Evolutionary conservation across 495 filamentous ascomycete genomes (phyloP), one percentile per base, ranked within the genome.

Genomic region (Tuber aestivum): DNA sequence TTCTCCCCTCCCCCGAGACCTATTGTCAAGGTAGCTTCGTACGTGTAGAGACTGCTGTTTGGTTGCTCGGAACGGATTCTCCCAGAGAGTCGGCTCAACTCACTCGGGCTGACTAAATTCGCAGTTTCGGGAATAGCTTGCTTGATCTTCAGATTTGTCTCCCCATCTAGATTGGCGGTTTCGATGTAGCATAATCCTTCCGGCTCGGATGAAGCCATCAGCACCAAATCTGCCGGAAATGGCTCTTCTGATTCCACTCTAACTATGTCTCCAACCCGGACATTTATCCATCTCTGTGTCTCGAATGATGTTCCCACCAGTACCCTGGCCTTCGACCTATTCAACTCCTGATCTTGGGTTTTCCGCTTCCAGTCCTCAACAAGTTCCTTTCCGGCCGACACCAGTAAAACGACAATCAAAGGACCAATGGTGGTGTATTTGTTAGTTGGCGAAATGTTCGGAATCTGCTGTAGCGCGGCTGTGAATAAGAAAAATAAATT

Each of bases 401-500:
- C 94, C 74, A 94, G 77, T 83, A 99, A 86, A 77, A 99, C 96
- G 69, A 97, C 89, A 70, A 91, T 88, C 71, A 99, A 87, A 32
- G 96, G 96, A 35, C 92, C 96, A 83, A 99, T 97, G 27, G 96
- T 99, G 16, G 96, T 99, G 83, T 93, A 99, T 81, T 85, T 87
- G 86, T 97, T 98, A 8, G 95, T 99, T 12, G 95, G 95, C 35
- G 94, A 96, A 71, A 99, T 90, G 79, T 92, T 91, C 23, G 95
- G 96, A 80, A 99, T 97, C 83, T 99, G 96, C 86, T 99, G 96
- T 44, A 99, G 84, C 8, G 90, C 91, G 4, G 96, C 95, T 44
- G 96, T 99, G 84, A 99, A 97, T 82, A 99, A 90, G 91, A 99
- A 99, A 87, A 99, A 99, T 78, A 99, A 83, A 83, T 99, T 99